Base-by-base conservation (phyloP, 257 asterid genomes). In the Dorcoceras hygrometricum region DNA sequence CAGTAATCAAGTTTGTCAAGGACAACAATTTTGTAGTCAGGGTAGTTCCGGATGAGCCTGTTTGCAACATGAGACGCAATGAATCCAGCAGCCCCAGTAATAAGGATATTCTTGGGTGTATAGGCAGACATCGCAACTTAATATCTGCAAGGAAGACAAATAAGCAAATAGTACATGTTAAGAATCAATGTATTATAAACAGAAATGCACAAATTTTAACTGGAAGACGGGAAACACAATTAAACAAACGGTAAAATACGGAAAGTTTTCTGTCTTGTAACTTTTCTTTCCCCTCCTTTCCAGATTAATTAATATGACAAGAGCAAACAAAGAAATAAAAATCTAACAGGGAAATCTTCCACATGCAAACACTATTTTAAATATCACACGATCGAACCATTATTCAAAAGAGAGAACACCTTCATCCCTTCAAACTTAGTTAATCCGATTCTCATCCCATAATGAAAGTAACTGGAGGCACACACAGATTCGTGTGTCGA, bases 1-100 rank as follows among this genome's bases (percentile, higher is more conserved):
- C 98, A 92, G 74, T 92, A 92, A 74, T 92, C 98, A 56, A 92
- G 97, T 79, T 92, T 92, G 84, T 92, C 98, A 29, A 92, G 97
- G 59, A 92, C 93, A 48, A 92, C 93, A 61, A 92, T 86, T 80
- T 92, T 92, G 95, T 92, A 92, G 0, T 86, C 87, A 0, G 98
- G 96, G 78, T 92, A 87, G 87, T 78, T 89, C 63, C 95, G 74
- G 59, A 89, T 67, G 16, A 92, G 97, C 81, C 95, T 79, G 73
- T 92, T 92, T 0, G 98, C 98, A 29, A 92, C 98, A 84, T 92
- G 98, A 71, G 96, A 92, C 8, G 98, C 98, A 66, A 92, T 92
- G 66, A 92, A 92, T 29, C 98, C 98, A 24, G 98, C 98, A 5
- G 98, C 98, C 64, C 98, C 98, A n/a, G 98, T 92, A 48, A 92